phyloP scores from a whole-genome alignment of 208 protist genomes.

The Polymyxa betae region DNA sequence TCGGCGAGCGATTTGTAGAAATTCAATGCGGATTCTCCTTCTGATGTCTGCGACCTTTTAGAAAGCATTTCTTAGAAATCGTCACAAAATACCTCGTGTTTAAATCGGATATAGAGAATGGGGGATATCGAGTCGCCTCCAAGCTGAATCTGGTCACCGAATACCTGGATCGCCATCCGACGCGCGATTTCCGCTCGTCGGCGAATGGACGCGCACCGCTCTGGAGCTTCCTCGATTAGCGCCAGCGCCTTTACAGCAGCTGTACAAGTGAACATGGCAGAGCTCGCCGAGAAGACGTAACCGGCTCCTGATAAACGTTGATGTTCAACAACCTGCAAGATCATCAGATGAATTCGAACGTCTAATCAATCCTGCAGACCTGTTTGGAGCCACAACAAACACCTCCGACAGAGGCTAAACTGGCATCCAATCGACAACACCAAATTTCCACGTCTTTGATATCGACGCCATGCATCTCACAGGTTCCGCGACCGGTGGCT shows the following conservation, averaged over 20 bases:
- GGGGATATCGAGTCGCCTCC: neutral
- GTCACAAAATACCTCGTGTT: neutral
- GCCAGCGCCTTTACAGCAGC: conserved; percentile 79
- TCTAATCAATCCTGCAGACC: neutral
- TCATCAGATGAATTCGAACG: neutral
- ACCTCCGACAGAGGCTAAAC: conserved; percentile 87
- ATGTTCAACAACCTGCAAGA: conserved; percentile 82
- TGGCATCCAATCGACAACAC: conserved; percentile 75
- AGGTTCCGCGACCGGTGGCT: conserved; percentile 86
- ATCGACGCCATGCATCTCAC: conserved; percentile 87
- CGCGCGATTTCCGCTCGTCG: neutral
- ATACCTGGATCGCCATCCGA: neutral
- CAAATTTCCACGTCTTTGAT: conserved; percentile 76
- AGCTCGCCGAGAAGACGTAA: conserved; percentile 95
- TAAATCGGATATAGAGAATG: neutral
- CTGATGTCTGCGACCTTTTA: neutral
- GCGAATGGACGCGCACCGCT: neutral
- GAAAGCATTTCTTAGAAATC: neutral
- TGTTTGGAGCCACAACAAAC: conserved; percentile 84
- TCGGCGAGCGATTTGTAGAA: too few species aligned
- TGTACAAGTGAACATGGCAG: conserved; percentile 88
- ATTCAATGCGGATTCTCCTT: neutral
- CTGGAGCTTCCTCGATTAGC: conserved; percentile 72
- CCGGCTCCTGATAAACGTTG: conserved; percentile 86
- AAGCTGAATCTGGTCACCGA: neutral